A percentile compares a stretch with the other conserved stretches of the same genome.
Evolutionary conservation across 23 red algal genomes (phyloP).

Genomic region (Cyanidioschyzon merolae): DNA sequence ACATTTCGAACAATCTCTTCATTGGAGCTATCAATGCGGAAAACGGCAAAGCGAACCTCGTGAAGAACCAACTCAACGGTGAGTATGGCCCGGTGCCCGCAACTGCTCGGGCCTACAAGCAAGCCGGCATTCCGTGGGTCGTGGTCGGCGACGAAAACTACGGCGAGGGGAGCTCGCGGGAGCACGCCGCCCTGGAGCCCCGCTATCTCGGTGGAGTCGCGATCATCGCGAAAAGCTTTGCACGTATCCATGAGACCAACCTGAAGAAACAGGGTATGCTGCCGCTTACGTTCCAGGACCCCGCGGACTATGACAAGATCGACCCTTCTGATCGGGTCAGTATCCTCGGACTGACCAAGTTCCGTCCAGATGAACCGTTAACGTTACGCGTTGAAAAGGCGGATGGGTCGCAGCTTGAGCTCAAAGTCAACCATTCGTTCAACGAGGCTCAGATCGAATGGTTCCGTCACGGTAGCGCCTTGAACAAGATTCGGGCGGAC

Average conservation of each 20-base stretch:
- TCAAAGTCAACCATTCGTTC: conserved; percentile 67
- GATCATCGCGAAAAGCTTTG: conserved; percentile 87
- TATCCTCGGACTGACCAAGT: conserved; percentile 49
- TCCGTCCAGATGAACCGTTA: conserved; percentile 55
- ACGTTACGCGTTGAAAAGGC: conserved; percentile 57
- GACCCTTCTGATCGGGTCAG: conserved; percentile 51
- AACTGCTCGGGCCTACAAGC: conserved; percentile 91
- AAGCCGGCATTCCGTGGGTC: conserved; percentile 62
- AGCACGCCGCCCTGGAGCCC: conserved; percentile 96
- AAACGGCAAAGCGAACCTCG: conserved; percentile 86
- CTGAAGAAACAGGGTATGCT: conserved; percentile 99
- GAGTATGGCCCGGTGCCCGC: conserved; percentile 84
- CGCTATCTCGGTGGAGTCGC: conserved; percentile 87
- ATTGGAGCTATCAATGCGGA: conserved; percentile 96
- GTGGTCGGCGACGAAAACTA: conserved; percentile 99
- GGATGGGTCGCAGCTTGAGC: conserved; percentile 43
- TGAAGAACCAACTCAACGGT: conserved; percentile 67
- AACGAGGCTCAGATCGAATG: conserved; percentile 93
- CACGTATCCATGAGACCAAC: conserved; percentile 97
- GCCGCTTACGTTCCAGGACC: conserved; percentile 78
- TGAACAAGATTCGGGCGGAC: conserved; percentile 84
- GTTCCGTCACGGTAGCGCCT: conserved; percentile 69
- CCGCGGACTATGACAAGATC: conserved; percentile 93
- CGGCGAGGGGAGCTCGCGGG: conserved; percentile 84
- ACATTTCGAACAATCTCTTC: conserved; percentile 99